A percentile compares a stretch with the other conserved stretches of the same genome.
Conservation (phyloP, 2,329 filamentous ascomycete genomes). For the Rutstroemia sydowiana region DNA sequence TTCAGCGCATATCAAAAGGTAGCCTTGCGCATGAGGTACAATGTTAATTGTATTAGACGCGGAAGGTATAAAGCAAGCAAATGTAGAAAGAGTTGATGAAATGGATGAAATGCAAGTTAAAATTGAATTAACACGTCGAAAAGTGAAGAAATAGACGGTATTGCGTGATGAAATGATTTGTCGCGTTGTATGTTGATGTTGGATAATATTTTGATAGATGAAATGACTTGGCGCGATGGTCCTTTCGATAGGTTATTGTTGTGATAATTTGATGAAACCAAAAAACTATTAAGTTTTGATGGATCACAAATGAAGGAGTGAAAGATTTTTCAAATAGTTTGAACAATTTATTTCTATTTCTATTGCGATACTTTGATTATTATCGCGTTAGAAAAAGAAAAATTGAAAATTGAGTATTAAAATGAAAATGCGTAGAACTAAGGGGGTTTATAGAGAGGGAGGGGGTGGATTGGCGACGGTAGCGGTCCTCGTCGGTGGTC, state of each 20-base stretch:
- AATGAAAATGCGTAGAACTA: background rate
- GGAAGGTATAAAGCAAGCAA: conserved; percentile 12
- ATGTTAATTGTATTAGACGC: conserved; percentile 12
- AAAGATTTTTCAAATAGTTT: background rate
- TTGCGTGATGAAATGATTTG: conserved; percentile 19
- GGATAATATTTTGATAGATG: conserved; percentile 25
- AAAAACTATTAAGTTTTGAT: conserved; percentile 5
- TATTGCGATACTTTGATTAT: background rate
- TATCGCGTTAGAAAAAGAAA: background rate
- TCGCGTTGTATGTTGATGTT: conserved; percentile 29
- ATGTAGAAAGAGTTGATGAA: conserved; percentile 16
- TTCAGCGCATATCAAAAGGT: conserved; percentile 29
- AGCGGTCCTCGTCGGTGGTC: background rate
- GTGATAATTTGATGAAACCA: conserved; percentile 5
- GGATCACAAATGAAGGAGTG: conserved; percentile 5
- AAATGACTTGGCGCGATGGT: conserved; percentile 28
- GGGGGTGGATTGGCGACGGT: background rate
- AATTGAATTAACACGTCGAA: conserved; percentile 8
- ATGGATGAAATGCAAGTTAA: conserved; percentile 5
- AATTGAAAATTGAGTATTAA: conserved; percentile 4
- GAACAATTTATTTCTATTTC: background rate
- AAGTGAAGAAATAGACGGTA: conserved; percentile 14
- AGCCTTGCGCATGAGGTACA: conserved; percentile 31
- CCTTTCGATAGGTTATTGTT: conserved; percentile 8
- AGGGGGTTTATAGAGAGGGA: background rate